Evolutionary conservation across 1,284 basidiomycete genomes (phyloP).

Genomic region (Puccinia brachypodii): DNA sequence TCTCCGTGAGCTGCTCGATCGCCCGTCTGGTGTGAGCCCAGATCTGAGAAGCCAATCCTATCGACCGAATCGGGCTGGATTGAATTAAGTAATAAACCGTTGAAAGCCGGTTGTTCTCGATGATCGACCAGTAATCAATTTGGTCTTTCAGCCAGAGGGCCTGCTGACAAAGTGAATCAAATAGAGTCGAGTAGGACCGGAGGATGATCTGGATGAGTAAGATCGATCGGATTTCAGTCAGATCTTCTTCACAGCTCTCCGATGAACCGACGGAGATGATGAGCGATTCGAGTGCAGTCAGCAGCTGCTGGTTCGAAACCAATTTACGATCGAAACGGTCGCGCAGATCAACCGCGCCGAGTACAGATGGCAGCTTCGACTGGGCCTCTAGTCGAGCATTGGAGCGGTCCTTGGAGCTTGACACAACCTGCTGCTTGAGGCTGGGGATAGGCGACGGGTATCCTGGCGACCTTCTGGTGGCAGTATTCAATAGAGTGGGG

Average conservation of each 20-base stretch:
- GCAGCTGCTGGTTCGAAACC: constrained; percentile 3
- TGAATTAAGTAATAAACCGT: constrained; percentile 20
- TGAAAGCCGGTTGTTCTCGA: constrained; percentile 14
- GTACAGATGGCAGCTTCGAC: neutral
- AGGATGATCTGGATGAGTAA: constrained; percentile 20
- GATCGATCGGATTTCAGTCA: neutral
- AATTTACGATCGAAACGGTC: neutral
- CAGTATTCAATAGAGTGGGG: neutral
- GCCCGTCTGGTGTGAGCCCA: neutral
- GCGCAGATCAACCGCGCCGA: neutral
- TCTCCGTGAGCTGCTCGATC: neutral
- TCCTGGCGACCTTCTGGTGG: neutral
- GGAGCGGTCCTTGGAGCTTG: neutral
- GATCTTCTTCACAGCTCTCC: neutral
- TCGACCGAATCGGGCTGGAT: constrained; percentile 10
- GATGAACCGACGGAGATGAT: neutral
- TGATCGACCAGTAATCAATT: constrained; percentile 21
- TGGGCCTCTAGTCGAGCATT: neutral
- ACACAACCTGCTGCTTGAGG: neutral
- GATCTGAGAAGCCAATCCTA: neutral
- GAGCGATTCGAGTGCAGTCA: neutral
- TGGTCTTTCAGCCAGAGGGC: constrained; percentile 11
- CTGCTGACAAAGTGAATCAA: constrained; percentile 4
- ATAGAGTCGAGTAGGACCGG: constrained; percentile 19
- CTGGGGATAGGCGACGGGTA: neutral